Evolutionary conservation across 192 early-diverging fungal species (phyloP).

Genomic region (Backusella parvicylindrica): DNA sequence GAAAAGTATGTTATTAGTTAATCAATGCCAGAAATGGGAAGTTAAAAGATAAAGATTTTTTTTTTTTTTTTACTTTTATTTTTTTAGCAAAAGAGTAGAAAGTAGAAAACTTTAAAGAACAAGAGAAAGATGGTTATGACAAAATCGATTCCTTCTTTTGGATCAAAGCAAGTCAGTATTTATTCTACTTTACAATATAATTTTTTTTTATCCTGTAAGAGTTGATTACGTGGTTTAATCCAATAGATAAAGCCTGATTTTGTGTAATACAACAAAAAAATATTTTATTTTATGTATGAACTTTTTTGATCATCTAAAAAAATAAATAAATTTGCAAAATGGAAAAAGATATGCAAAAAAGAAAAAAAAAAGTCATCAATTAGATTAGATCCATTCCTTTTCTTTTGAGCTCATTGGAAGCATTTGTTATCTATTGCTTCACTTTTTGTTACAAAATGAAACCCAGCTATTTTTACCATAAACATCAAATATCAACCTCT

Average conservation of each 20-base stretch:
- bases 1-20: not conserved
- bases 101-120: not conserved
- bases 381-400: not conserved
- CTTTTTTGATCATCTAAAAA: not conserved
- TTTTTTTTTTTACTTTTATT: not conserved
- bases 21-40: not conserved
- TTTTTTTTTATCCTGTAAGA: not conserved
- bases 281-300: not conserved
- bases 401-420: not conserved
- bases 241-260: not conserved
- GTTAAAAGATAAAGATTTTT: not conserved
- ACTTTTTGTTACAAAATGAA: not conserved
- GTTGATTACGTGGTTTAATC: not conserved
- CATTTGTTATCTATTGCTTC: not conserved
- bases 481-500: not conserved
- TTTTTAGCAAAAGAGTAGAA: not conserved
- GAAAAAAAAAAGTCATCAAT: not conserved
- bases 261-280: not conserved
- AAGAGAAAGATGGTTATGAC: too few species aligned
- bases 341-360: not conserved
- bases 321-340: not conserved
- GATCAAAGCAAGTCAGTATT: too few species aligned
- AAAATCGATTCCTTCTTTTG: too few species aligned
- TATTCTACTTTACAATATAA: not conserved
- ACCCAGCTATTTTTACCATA: not conserved